Base-by-base conservation (phyloP, 1,139 yeast species). In the Scheffersomyces insectosa region DNA sequence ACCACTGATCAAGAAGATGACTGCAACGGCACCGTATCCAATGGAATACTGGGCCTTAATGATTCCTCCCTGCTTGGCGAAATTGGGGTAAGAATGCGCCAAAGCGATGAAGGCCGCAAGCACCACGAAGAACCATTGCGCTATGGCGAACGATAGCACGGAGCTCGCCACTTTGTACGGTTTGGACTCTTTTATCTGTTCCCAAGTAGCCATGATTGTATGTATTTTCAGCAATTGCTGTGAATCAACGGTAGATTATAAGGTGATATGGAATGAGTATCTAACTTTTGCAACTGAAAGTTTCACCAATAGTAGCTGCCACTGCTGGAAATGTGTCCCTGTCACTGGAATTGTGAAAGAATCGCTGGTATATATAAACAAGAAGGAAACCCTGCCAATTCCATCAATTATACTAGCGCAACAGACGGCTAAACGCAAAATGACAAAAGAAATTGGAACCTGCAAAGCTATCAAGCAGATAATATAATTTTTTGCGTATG, bases 11-110 rank as follows among this genome's bases (percentile, higher is more conserved):
- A 90, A 70, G 65, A 90, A 89, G 47, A 89, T 88, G 37, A 88
- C 68, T 0, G 95, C 96, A 12, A 89, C 96, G 0, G 95, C 95
- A 33, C 91, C 90, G 59, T 89, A 90, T 14, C 85, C 85, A 37
- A 90, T 86, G 36, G 88, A 68, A 57, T 87, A 88, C 59, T 89
- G 80, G 3, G 84, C 90, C 48, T 74, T 69, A 16, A 89, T 77
- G n/a, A 80, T 70, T 1, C 96, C 97, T 5, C 88, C 93, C 53
- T 82, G 85, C 47, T 88, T 77, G 3, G 95, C 96, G 63, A 88
- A 88, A 47, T 82, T 73, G 1, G 97, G 97, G 51, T 81, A 88
- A 52, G 82, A 80, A 53, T 85, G 79, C 0, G 96, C 95, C 33
- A 89, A 70, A 14, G 87, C 84, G 30, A 89, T 76, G 46, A 87